These are phyloP conservation scores for Oryza nivara DNA, from an alignment of 176 grass and related monocot genomes.

Conservation along the genomic window DNA sequence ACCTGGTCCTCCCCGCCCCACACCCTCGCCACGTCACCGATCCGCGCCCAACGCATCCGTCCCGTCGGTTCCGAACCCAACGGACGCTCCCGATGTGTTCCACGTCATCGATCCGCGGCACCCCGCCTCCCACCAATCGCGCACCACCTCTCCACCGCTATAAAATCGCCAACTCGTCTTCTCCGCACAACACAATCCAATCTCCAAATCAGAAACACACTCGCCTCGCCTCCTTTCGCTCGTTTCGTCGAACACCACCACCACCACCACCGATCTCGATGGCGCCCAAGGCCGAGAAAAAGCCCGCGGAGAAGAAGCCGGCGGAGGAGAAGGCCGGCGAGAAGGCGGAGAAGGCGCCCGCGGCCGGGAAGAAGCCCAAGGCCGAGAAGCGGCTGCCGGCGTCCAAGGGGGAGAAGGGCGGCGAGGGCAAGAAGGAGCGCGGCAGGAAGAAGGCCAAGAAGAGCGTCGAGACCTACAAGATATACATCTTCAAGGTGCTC, in stretches of 20 bases:
- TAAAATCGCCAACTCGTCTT: not conserved
- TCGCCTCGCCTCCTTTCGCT: no score
- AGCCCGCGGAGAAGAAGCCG: constrained; percentile 45
- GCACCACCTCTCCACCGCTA: not conserved
- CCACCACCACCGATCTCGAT: not conserved
- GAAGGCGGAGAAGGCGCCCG: constrained; percentile 39
- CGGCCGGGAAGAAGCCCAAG: constrained; percentile 43
- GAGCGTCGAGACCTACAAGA: constrained; percentile 70
- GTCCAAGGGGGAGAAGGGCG: constrained; percentile 36
- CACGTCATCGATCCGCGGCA: constrained; percentile 17
- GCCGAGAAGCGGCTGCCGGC: constrained; percentile 41
- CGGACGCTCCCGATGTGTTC: not conserved
- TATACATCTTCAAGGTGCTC: constrained; percentile 96
- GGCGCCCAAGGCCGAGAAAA: constrained; percentile 56
- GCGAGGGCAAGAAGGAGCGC: constrained; percentile 22
- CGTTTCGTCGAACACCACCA: not conserved
- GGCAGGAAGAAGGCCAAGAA: constrained; percentile 37
- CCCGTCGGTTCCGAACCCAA: no score
- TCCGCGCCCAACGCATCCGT: not conserved
- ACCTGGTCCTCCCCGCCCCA: no score
- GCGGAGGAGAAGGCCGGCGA: constrained; percentile 40
- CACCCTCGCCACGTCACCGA: constrained; percentile 1
- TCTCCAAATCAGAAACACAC: not conserved
- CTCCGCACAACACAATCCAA: no score
- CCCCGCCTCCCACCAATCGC: not conserved